Evolutionary conservation across 352 stramenopile genomes (phyloP), one percentile per base, ranked within the genome.

Genomic region (Peronosclerospora sorghi): DNA sequence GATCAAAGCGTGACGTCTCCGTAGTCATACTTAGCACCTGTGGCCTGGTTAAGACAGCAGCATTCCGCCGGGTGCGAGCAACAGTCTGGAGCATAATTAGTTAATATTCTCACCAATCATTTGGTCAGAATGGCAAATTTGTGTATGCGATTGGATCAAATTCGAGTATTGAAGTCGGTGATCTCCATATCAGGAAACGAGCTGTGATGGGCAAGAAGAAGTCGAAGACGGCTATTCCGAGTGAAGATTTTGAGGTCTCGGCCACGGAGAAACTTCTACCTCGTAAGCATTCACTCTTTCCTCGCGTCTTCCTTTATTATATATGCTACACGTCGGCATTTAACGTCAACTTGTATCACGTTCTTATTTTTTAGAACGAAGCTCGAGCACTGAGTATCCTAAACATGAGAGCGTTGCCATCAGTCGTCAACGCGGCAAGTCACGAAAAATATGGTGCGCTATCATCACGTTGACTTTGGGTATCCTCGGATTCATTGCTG

Each of bases 401-500:
- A 51, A 49, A 13, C 62, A 70, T 13, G 55, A 73, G 30, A 74
- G 35, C 24, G 57, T 64, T 4, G 61, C 60, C 27, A 39, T 71
- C 20, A 49, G 74, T 21, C 75, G 62, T 9, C 66, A 73, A 34
- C 71, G 75, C 35, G 72, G 46, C 58, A 82, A 85, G 50, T 76
- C 76, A 18, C 60, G 68, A 20, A 80, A 71, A 32, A 72, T 86
- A 32, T 93, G 77, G 77, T 90, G 73, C 53, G 76, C 77, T 19
- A 88, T 93, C 54, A 74, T 89, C 26, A 68, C 73, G 26, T 47
- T 90, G 19, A 83, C 67, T 4, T 64, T 63, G n/a, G 78, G 75
- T 32, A 83, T 89, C 35, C 58, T 93, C 20, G 59, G 83, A 9
- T 87, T 93, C 48, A 87, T 93, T 29, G 73, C 65, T 8, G 61